Base-by-base conservation (phyloP, 768 basidiomycete genomes). In the Boletus fagicola region DNA sequence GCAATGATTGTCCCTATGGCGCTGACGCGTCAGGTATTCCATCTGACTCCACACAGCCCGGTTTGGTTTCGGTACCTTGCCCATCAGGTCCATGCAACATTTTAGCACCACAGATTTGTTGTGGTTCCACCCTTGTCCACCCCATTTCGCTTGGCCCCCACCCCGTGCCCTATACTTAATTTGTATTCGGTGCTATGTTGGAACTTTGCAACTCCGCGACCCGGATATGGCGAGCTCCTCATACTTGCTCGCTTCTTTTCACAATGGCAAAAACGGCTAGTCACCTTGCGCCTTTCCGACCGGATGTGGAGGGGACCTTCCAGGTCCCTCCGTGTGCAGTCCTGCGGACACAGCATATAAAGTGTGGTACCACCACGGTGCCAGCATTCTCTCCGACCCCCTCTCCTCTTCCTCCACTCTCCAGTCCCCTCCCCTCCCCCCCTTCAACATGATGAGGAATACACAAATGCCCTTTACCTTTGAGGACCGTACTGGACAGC, bases 401-500 rank as follows among this genome's bases (percentile, higher is more conserved):
- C 2, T 13, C 33, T 35, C 35, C 13, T 35, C 33, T 11, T 52
- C 11, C 2, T 15, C 35, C 35, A 35, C 46, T 42, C 33, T 31
- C 44, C 24, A 22, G 28, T 39, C 49, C 53, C 51, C 5, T 52
- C 42, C 40, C 2, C 40, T 49, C n/a, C 43, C 20, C 12, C 15
- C 48, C 38, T 3, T 58, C 51, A 35, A 15, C 49, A 68, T 62
- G 54, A 59, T 72, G 56, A 50, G 65, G 30, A 57, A 61, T 44
- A 47, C 45, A 24, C 72, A 68, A 45, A 76, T 83, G 55, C 83
- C 85, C 18, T 81, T 81, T 61, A 80, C 80, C 46, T 78, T 88
- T 44, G 88, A 90, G 69, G 87, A 90, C 74, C 82, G 85, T 46
- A 85, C 87, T 0, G 86, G 82, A 20, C 70, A 73, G 15, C 70